phyloP scores from a whole-genome alignment of 2,329 filamentous ascomycete genomes.

The Fusarium mangiferae region DNA sequence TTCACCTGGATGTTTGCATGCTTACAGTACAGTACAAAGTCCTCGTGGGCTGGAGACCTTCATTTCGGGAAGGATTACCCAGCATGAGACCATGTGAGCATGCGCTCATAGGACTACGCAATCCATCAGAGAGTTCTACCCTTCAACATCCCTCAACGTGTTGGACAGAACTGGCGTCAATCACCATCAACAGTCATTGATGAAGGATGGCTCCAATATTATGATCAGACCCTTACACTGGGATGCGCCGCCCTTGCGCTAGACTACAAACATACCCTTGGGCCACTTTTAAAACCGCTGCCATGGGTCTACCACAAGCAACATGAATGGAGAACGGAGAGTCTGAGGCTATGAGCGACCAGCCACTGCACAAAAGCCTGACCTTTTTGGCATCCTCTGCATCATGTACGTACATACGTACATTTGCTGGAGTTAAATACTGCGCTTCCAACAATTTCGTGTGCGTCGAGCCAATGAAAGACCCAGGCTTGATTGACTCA shows the following conservation, averaged over 20 bases:
- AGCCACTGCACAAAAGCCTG: conserved; percentile 33
- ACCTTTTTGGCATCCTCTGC: conserved; percentile 37
- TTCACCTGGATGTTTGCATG: not conserved
- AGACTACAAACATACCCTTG: conserved; percentile 32
- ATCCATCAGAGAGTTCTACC: not conserved
- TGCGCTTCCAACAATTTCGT: conserved; percentile 28
- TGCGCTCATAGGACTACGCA: not conserved
- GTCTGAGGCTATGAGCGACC: conserved; percentile 7
- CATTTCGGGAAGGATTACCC: not conserved
- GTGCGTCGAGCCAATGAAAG: conserved; percentile 23
- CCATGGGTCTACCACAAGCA: conserved; percentile 40
- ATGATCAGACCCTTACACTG: conserved; percentile 40
- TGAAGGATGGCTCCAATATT: conserved; percentile 35
- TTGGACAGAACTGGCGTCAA: not conserved
- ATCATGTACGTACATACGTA: not conserved
- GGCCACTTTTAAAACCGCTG: conserved; percentile 41
- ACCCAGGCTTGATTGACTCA: not conserved
- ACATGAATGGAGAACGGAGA: conserved; percentile 16
- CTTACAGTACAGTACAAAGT: not conserved
- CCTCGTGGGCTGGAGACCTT: not conserved
- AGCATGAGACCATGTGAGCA: not conserved
- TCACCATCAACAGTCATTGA: conserved; percentile 1
- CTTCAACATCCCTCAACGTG: not conserved
- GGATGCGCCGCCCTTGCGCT: conserved; percentile 35
- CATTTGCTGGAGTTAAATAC: conserved; percentile 24